Evolutionary conservation across 768 basidiomycete species (phyloP).

Genomic region (Cystobasidiopsis lactophilus): DNA sequence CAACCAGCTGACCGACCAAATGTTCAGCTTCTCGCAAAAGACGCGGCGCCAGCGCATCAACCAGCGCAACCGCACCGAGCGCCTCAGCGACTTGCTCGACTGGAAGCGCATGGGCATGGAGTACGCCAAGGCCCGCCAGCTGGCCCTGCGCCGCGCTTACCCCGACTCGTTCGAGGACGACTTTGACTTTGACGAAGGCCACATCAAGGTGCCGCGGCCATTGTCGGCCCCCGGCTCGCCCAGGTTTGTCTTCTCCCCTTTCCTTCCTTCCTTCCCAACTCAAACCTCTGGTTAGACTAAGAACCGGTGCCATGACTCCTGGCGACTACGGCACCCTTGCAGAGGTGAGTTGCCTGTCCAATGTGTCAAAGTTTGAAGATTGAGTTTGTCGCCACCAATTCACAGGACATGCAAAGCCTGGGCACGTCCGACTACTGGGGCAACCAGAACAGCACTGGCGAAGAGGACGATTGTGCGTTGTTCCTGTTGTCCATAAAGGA

Average conservation of each 20-base stretch:
- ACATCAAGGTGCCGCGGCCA: slow-evolving; percentile 39
- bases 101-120: slow-evolving; percentile 97
- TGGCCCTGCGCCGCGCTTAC: slow-evolving; percentile 66
- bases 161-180: slow-evolving; percentile 64
- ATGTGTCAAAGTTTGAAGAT: slow-evolving; percentile 18
- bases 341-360: not conserved
- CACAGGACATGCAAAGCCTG: slow-evolving; percentile 60
- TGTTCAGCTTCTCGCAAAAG: slow-evolving; percentile 56
- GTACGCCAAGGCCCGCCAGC: slow-evolving; percentile 82
- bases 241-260: too few species aligned
- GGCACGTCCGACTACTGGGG: slow-evolving; percentile 69
- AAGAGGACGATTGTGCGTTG: slow-evolving; percentile 69
- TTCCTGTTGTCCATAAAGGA: slow-evolving; percentile 34
- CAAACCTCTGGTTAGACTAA: too few species aligned
- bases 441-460: slow-evolving; percentile 34
- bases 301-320: slow-evolving; percentile 60
- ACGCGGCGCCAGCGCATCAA: slow-evolving; percentile 93
- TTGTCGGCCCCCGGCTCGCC: slow-evolving; percentile 74
- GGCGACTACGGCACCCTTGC: slow-evolving; percentile 59
- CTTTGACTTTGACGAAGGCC: slow-evolving; percentile 39
- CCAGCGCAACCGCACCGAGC: slow-evolving; percentile 92
- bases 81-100: slow-evolving; percentile 74
- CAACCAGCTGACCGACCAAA: slow-evolving; percentile 49
- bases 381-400: too few species aligned
- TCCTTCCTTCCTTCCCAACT: too few species aligned